phyloP scores from a whole-genome alignment of 2,329 filamentous ascomycete species.

The Geosmithia putterillii region DNA sequence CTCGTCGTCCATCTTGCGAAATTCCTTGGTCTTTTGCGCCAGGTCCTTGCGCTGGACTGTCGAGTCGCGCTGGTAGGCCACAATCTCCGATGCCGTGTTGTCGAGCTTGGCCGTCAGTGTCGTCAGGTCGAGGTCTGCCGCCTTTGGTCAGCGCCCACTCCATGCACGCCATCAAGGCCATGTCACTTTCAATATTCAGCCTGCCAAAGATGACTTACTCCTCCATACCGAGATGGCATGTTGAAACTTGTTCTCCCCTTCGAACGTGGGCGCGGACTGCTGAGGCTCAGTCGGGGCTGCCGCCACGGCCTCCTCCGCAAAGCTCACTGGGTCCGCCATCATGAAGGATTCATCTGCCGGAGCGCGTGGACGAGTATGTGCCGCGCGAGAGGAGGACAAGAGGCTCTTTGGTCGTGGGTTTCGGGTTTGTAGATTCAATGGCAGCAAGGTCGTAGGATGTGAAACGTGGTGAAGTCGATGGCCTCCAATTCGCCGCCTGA shows the following conservation, averaged over 20 bases:
- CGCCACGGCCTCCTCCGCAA: constrained; percentile 2
- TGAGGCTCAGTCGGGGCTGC: constrained; percentile 4
- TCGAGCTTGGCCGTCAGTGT: constrained; percentile 77
- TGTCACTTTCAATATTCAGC: background rate
- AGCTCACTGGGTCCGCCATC: constrained; percentile 3
- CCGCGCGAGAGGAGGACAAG: background rate
- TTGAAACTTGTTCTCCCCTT: constrained; percentile 86
- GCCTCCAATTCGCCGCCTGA: background rate
- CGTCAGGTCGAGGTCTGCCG: constrained; percentile 72
- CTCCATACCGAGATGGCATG: constrained; percentile 92
- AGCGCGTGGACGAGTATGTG: background rate
- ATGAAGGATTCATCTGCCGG: background rate
- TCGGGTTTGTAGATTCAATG: background rate
- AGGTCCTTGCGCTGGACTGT: constrained; percentile 92
- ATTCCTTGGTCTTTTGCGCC: constrained; percentile 98
- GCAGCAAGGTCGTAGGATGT: background rate
- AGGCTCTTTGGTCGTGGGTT: background rate
- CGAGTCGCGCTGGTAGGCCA: constrained; percentile 87
- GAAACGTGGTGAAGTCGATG: constrained; percentile 1
- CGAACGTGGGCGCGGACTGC: constrained; percentile 17
- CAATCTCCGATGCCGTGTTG: constrained; percentile 87
- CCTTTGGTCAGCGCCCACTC: background rate
- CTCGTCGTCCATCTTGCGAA: constrained; percentile 82
- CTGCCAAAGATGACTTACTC: constrained; percentile 39
- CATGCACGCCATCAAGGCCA: background rate